Evolutionary conservation across 495 filamentous ascomycete species (phyloP).

Genomic region (Penicillium arizonense): DNA sequence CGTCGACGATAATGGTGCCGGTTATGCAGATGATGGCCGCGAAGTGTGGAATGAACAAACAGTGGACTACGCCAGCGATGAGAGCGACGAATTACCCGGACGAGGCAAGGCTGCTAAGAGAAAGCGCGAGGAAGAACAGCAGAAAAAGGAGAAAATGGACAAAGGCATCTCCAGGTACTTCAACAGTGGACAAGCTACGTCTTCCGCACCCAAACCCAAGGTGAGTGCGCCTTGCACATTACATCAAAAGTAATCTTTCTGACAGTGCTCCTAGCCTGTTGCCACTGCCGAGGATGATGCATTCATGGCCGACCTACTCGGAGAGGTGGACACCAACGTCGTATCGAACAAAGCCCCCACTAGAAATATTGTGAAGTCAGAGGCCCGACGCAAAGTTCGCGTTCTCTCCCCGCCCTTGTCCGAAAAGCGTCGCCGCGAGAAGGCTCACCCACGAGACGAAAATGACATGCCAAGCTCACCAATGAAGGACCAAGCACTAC

Average conservation of each 20-base stretch:
- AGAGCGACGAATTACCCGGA: constrained; percentile 64
- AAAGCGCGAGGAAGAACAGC: constrained; percentile 85
- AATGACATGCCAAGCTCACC: constrained; percentile 35
- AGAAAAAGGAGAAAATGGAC: constrained; percentile 81
- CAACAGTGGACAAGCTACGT: constrained; percentile 61
- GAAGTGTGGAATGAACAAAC: constrained; percentile 86
- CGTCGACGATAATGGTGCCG: constrained; percentile 89
- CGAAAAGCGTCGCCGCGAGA: constrained; percentile 45
- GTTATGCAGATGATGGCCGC: constrained; percentile 94
- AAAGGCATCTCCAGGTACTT: constrained; percentile 94
- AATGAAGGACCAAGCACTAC: constrained; percentile 33
- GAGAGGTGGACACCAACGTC: constrained; percentile 83
- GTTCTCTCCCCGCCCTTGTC: constrained; percentile 72
- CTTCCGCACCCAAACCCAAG: constrained; percentile 74
- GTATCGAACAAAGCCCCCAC: constrained; percentile 55
- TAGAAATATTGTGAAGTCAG: constrained; percentile 65
- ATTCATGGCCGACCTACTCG: constrained; percentile 81
- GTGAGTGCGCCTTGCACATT: constrained; percentile 39
- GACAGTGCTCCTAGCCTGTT: constrained; percentile 29
- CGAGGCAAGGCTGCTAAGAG: constrained; percentile 76
- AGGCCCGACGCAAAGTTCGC: constrained; percentile 73
- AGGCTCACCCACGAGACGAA: constrained; percentile 42
- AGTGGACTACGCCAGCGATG: constrained; percentile 55
- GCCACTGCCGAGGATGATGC: constrained; percentile 80
- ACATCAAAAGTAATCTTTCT: not conserved